These are phyloP conservation scores for Globisporangium radiosum DNA, from an alignment of 352 stramenopile genomes.

Conservation along the genomic window DNA sequence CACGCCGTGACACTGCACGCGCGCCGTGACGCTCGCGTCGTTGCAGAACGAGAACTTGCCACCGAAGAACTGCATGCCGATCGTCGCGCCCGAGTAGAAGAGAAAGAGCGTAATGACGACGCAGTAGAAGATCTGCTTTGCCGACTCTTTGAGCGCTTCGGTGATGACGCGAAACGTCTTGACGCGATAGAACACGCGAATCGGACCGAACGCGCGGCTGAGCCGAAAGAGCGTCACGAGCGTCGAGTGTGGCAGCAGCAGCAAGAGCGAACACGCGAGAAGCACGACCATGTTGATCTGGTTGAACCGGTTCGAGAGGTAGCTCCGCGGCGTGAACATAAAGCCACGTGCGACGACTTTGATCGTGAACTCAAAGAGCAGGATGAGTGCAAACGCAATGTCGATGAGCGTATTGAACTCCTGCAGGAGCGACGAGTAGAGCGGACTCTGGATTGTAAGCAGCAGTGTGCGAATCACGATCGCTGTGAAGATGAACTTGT, in stretches of 20 bases:
- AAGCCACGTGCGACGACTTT: constrained; percentile 80
- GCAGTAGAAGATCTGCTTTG: constrained; percentile 75
- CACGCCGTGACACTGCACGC: constrained; percentile 50
- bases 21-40: constrained; percentile 43
- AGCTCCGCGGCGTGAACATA: constrained; percentile 70
- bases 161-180: constrained; percentile 84
- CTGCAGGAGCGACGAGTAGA: constrained; percentile 75
- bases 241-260: constrained; percentile 68
- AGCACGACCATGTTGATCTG: constrained; percentile 82
- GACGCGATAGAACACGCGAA: constrained; percentile 83
- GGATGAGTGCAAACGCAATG: constrained; percentile 56
- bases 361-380: constrained; percentile 80
- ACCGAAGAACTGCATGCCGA: constrained; percentile 82
- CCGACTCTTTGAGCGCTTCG: constrained; percentile 67
- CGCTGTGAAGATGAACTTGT: constrained; percentile 78
- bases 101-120: constrained; percentile 72
- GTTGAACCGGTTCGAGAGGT: constrained; percentile 80
- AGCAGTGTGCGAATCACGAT: constrained; percentile 76
- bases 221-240: constrained; percentile 72
- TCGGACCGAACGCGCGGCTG: constrained; percentile 68
- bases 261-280: constrained; percentile 62
- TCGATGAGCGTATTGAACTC: constrained; percentile 74
- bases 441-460: constrained; percentile 64
- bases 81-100: constrained; percentile 81
- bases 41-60: constrained; percentile 80